A percentile compares a stretch with the other conserved stretches of the same genome.
Conservation (phyloP, 192 early-diverging fungal species). For the Coemansia sp. region DNA sequence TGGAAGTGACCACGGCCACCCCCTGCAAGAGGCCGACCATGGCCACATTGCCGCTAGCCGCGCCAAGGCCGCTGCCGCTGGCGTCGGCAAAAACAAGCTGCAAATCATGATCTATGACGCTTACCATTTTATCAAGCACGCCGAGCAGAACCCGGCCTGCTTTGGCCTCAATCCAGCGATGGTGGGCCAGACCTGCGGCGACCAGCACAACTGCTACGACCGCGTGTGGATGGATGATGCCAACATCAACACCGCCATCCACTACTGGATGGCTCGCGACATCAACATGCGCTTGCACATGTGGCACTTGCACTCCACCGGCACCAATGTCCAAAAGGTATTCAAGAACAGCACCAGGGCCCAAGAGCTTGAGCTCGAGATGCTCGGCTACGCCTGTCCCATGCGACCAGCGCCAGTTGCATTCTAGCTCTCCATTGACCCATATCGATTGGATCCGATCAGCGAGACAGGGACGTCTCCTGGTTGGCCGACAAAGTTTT, state of each 20-base stretch:
- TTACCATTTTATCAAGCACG: constrained; percentile 51
- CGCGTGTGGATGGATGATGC: constrained; percentile 49
- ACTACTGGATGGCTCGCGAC: constrained; percentile 52
- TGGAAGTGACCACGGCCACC: background rate
- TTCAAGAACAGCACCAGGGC: constrained; percentile 39
- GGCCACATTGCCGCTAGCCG: background rate
- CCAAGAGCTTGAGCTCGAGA: constrained; percentile 40
- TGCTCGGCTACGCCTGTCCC: constrained; percentile 45
- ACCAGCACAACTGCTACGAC: constrained; percentile 37
- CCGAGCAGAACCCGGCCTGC: constrained; percentile 28
- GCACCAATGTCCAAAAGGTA: constrained; percentile 1
- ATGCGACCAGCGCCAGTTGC: constrained; percentile 33
- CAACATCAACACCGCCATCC: constrained; percentile 36
- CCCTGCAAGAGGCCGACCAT: background rate
- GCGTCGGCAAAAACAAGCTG: constrained; percentile 10
- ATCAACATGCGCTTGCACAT: constrained; percentile 37
- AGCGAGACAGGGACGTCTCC: background rate
- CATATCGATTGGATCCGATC: background rate
- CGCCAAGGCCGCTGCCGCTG: background rate
- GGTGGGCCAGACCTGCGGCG: constrained; percentile 37
- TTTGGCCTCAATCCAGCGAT: constrained; percentile 26
- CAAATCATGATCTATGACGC: constrained; percentile 51
- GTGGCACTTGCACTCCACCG: constrained; percentile 43
- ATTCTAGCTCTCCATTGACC: constrained; percentile 7
- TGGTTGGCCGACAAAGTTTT: background rate